Evolutionary conservation across 805 yeast species (phyloP), one percentile per base, ranked within the genome.

Genomic region (Tetrapisispora iriomotensis): DNA sequence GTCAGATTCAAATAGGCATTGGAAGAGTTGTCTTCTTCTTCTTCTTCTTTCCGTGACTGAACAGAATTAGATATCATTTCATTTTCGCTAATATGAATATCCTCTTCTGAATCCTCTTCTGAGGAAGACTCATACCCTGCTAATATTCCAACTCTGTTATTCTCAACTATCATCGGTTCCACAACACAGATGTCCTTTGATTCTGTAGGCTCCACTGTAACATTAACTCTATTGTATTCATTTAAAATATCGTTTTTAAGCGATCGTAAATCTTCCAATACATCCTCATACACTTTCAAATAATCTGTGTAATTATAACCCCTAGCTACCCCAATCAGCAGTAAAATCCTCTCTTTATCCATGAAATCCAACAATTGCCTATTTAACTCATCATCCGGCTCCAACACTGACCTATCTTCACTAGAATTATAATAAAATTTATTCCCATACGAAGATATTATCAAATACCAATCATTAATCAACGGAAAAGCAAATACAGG

Each of bases 401-500:
- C 39, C 72, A 8, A 13, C 6, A 12, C 13, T 1, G 70, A 62
- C 29, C 40, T 42, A 8, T 50, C 44, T 1, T 63, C 52, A 2
- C 29, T 40, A 1, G 23, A 28, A 45, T 70, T 61, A 41, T 64
- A 51, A 34, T 62, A 71, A 49, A 65, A 71, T 41, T 70, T 65
- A 3, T 61, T 40, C 0, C 77, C 78, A 8, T 58, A 51, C 18
- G 56, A 53, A 13, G 68, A 58, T 18, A 73, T 55, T 1, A 71
- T 60, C n/a, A 72, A 41, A 3, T 41, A 27, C 77, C 77, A 74
- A 4, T 54, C 58, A 17, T 61, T 52, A 1, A 40, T 19, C 23
- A 56, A 42, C 6, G 49, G 48, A 8, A 54, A 29, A 3, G 40
- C 48, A 37, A 46, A 51, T 8, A 40, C 26, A 7, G 53, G 46